Percentiles rank a stretch among this genome's conserved stretches.
Conservation (phyloP, 2,329 filamentous ascomycete species). For the Exophiala calicioides region DNA sequence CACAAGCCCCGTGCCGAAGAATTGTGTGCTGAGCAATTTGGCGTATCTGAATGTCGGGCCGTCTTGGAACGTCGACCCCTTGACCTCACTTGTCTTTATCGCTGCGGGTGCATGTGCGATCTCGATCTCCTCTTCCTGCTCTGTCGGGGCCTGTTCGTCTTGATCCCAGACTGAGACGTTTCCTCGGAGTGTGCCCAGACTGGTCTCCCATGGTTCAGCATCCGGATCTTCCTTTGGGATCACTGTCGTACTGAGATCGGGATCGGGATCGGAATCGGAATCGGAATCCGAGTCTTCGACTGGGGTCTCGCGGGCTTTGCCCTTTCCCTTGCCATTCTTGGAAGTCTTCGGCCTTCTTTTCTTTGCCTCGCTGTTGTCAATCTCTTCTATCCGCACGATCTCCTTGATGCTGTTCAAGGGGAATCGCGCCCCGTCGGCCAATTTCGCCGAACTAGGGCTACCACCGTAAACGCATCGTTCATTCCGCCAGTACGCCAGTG, state of each 20-base stretch:
- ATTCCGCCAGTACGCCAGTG: constrained; percentile 82
- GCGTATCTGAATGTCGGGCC: constrained; percentile 73
- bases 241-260: constrained; percentile 43
- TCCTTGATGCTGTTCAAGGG: constrained; percentile 72
- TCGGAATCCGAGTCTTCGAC: constrained; percentile 27
- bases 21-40: constrained; percentile 80
- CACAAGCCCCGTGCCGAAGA: constrained; percentile 87
- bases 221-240: constrained; percentile 32
- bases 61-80: constrained; percentile 50
- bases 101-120: constrained; percentile 61
- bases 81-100: constrained; percentile 60
- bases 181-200: constrained; percentile 46
- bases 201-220: constrained; percentile 48
- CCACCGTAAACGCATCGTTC: constrained; percentile 73
- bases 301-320: constrained; percentile 1
- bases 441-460: constrained; percentile 39
- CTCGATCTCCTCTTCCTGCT: constrained; percentile 50
- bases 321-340: constrained; percentile 37
- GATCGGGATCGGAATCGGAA: constrained; percentile 43
- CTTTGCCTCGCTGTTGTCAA: constrained; percentile 42
- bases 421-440: constrained; percentile 54
- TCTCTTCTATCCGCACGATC: constrained; percentile 72
- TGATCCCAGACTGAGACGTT: constrained; percentile 47
- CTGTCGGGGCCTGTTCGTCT: constrained; percentile 39
- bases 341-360: constrained; percentile 40